Base-by-base conservation (phyloP, 345 rosid genomes). In the Boechera stricta region DNA sequence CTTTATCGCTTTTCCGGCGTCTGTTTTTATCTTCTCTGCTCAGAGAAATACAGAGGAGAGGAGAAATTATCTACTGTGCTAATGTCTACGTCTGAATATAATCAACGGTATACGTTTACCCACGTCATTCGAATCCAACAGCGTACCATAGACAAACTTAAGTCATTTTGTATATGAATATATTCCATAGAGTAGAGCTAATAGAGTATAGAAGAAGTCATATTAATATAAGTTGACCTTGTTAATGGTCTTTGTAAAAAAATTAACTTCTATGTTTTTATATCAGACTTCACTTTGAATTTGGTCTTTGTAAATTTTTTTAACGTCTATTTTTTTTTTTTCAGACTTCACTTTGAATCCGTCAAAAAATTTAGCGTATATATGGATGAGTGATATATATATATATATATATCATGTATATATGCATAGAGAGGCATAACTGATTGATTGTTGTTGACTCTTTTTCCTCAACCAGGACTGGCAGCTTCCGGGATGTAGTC, bases 41-140 rank as follows among this genome's bases (percentile, higher is more conserved):
- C 32, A 13, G 49, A 49, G 7, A 15, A 3, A 48, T 49, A 61
- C 39, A 73, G 62, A 16, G 42, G 45, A 71, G 1, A n/a, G 10
- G 13, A 24, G 64, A 9, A 35, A 7, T 26, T n/a, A 60, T 76
- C 52, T 4, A 29, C 74, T 60, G 74, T 52, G 48, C 56, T 8
- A 0, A 51, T 21, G 79, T 69, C 69, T 69, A 76, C 54, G 28
- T 8, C 49, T 41, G 33, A 31, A 59, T 49, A 38, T 10, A 8
- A 38, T 68, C 12, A 5, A 67, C 64, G 79, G 69, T 7, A 0
- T 13, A 31, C 0, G 0, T 5, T 9, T 51, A 0, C 8, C 47
- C 69, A 69, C 74, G 69, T 61, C 39, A 60, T 68, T 10, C 6
- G 0, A 39, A 67, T 55, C 78, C 31, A 58, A 59, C 56, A 13